Evolutionary conservation across 257 asterid species (phyloP), one percentile per base, ranked within the genome.

Genomic region (Mentha longifolia): DNA sequence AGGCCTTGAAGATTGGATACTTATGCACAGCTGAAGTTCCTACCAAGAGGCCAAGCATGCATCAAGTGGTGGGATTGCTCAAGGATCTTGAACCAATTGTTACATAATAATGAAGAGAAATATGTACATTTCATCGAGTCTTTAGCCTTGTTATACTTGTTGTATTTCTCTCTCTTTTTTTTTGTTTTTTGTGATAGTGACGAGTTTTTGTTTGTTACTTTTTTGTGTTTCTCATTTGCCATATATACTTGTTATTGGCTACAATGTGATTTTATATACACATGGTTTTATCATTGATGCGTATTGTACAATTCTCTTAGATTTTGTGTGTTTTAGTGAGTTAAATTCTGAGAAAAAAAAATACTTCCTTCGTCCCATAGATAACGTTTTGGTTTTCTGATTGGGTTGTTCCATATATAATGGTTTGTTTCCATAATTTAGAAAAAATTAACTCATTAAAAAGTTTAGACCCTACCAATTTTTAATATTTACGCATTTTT

Each of bases 51-150:
- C 96, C 96, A 0, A 81, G 75, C 14, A 87, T 90, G 96, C 96
- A 90, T 74, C 96, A 90, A 67, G 90, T 90, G 11, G 96, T 87
- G 20, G 96, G 96, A 63, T 82, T 90, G 33, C 95, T 90, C n/a
- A 90, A 90, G 83, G 96, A 90, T 77, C 74, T 90, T 56, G 89
- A 81, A 76, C 88, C 90, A n/a, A 35, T 35, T 54, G 41, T 30
- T 54, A 16, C 84, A 31, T 75, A 68, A 55, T 28, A 76, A 19
- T 71, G 77, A 71, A 22, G 59, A n/a, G 11, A 45, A 47, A 47
- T 61, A 50, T 66, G 66, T 31, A 42, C 20, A 46, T 56, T 35
- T 15, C 1, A 3, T 35, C 5, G 9, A 45, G 67, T 62, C 14
- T 5, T 33, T 63, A 43, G 47, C 35, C 15, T 25, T 60, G 28